phyloP scores from a whole-genome alignment of 164 flowering plant genomes.

The Berberis vulgaris region DNA sequence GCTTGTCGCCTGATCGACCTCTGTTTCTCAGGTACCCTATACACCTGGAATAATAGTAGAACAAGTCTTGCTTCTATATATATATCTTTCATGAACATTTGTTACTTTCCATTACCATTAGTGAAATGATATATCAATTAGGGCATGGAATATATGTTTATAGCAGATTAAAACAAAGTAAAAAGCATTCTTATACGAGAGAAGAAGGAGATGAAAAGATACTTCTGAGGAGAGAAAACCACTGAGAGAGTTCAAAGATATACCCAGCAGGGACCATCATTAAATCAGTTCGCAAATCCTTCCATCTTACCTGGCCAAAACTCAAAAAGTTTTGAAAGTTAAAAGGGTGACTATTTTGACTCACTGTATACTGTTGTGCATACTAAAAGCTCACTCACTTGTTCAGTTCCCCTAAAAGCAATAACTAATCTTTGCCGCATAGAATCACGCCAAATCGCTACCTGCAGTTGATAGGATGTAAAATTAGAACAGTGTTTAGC shows the following conservation, averaged over 20 bases:
- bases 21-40: background rate
- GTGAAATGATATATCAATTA: too few relatives aligned
- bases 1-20: background rate
- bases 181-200: too few relatives aligned
- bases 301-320: constrained; percentile 71
- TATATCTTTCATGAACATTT: too few relatives aligned
- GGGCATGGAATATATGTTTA: too few relatives aligned
- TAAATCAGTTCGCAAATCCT: constrained; percentile 85
- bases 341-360: background rate
- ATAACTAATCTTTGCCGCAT: constrained; percentile 61
- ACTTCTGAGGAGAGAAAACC: background rate
- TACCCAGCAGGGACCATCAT: constrained; percentile 96
- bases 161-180: too few relatives aligned
- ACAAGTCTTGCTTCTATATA: background rate
- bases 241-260: constrained; percentile 1
- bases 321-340: background rate
- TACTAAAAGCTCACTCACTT: constrained; percentile 34
- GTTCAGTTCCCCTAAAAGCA: constrained; percentile 98
- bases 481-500: background rate
- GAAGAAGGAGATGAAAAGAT: background rate
- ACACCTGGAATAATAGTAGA: background rate
- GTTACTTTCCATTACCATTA: too few relatives aligned
- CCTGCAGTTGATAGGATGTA: constrained; percentile 35
- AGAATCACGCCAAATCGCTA: constrained; percentile 93
- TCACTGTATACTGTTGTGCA: background rate